Base-by-base conservation (phyloP, 192 early-diverging fungal genomes). In the Backusella macrospora region DNA sequence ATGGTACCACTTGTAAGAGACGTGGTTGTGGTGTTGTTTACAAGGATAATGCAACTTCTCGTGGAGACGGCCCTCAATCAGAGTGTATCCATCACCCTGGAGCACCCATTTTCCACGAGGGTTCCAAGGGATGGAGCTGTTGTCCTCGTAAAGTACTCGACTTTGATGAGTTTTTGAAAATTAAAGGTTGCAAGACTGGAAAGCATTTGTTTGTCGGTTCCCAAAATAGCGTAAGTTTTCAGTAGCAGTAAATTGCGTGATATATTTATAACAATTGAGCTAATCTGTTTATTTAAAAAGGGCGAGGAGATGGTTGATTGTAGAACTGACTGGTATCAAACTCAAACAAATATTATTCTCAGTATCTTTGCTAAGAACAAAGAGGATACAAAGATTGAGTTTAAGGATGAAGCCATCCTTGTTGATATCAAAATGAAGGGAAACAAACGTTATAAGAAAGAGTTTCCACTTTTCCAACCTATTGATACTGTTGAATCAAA, bases 151-250 rank as follows among this genome's bases (percentile, higher is more conserved):
- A 95, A 72, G 97, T 96, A 3, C 89, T 98, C 16, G 98, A 98
- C 81, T 99, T 98, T 88, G 98, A 99, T 42, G 96, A 98, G 81
- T 98, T 99, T 72, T 83, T 98, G 77, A 96, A 92, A 77, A 96
- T 99, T 79, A 86, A 86, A 68, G 98, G 98, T 40, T 99, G 98
- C 83, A 91, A 87, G 45, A 85, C 72, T n/a, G 96, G 95, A 47
- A 88, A 90, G 64, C 98, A 99, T 80, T 83, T 96, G 76, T 99
- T 99, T 85, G 90, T 93, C 63, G 92, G 91, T 7, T 70, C 77
- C 46, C 80, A 81, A 43, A 82, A 42, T 2, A 13, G 70, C 9
- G 75, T 76, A 64, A 70, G 55, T 26, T 55, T 10, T 12, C 3
- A 26, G 6, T 70, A 34, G 29, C 29, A 34, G 29, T 34, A 34